A percentile compares a stretch with the other conserved stretches of the same genome.
Evolutionary conservation across 2,329 filamentous ascomycete genomes (phyloP).

Genomic region (Colletotrichum musae): DNA sequence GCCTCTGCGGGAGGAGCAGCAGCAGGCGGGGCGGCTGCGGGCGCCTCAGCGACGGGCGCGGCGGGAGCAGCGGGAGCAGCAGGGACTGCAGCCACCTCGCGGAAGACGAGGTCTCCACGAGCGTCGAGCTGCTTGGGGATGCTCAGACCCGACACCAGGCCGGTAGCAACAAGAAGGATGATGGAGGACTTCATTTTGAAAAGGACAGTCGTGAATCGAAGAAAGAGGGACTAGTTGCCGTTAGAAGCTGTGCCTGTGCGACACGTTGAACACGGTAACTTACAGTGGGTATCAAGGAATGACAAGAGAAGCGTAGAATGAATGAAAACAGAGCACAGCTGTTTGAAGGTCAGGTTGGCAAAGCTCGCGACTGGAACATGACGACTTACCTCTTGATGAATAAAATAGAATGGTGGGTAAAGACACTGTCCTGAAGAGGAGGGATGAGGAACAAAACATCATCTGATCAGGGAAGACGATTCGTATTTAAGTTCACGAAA

Average conservation of each 20-base stretch:
- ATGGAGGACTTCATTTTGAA: constrained; percentile 49
- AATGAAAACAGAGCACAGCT: constrained; percentile 50
- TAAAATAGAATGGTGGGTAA: constrained; percentile 31
- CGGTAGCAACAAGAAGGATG: constrained; percentile 47
- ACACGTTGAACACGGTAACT: not conserved
- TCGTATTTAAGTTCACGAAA: constrained; percentile 31
- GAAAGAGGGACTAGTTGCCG: constrained; percentile 15
- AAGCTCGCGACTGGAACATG: not conserved
- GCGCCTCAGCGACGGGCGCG: not conserved
- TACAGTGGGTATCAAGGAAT: constrained; percentile 38
- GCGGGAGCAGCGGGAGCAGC: not conserved
- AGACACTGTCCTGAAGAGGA: constrained; percentile 36
- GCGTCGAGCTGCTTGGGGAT: constrained; percentile 42
- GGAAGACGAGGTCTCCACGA: constrained; percentile 18
- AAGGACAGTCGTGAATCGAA: constrained; percentile 30
- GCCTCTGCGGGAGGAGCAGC: not conserved
- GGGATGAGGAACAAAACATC: constrained; percentile 27
- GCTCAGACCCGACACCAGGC: constrained; percentile 49
- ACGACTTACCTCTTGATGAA: constrained; percentile 33
- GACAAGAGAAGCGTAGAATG: constrained; percentile 34
- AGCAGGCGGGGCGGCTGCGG: constrained; percentile 1
- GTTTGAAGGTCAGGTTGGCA: constrained; percentile 9
- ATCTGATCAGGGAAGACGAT: constrained; percentile 14
- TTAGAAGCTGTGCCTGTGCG: constrained; percentile 10
- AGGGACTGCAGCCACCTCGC: constrained; percentile 7